phyloP scores from a whole-genome alignment of 176 grass and related monocot genomes.

The Aegilops speltoides region DNA sequence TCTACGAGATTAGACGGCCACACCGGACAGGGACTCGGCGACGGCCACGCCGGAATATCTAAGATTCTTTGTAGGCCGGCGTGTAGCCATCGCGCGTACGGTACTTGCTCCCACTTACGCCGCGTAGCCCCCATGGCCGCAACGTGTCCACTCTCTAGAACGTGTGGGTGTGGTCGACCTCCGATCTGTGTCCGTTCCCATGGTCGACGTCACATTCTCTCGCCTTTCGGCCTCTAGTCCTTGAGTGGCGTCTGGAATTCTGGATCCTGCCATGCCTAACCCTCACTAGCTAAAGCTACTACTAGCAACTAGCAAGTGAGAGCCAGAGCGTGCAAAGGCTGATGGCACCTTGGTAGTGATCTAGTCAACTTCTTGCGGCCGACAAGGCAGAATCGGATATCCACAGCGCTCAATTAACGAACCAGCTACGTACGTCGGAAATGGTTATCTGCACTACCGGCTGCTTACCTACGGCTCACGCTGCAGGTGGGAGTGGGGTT shows the following conservation, averaged over 20 bases:
- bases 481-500: too few species aligned
- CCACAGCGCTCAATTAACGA: background rate
- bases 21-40: background rate
- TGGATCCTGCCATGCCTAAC: background rate
- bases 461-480: background rate
- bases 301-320: background rate
- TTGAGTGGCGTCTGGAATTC: background rate
- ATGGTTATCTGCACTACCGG: background rate
- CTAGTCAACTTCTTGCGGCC: background rate
- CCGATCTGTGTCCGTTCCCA: background rate
- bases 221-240: background rate
- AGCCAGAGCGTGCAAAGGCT: background rate
- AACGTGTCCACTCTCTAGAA: slow-evolving; percentile 26
- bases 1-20: background rate
- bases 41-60: background rate
- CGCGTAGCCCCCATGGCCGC: background rate
- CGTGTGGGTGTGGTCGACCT: background rate
- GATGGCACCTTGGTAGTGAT: background rate
- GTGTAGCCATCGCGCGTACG: background rate
- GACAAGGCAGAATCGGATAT: background rate
- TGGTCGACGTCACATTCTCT: background rate
- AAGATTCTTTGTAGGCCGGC: background rate
- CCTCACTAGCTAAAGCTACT: background rate
- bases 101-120: background rate
- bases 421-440: background rate